phyloP scores from a whole-genome alignment of 768 basidiomycete genomes.

The Hypsizygus marmoreus region DNA sequence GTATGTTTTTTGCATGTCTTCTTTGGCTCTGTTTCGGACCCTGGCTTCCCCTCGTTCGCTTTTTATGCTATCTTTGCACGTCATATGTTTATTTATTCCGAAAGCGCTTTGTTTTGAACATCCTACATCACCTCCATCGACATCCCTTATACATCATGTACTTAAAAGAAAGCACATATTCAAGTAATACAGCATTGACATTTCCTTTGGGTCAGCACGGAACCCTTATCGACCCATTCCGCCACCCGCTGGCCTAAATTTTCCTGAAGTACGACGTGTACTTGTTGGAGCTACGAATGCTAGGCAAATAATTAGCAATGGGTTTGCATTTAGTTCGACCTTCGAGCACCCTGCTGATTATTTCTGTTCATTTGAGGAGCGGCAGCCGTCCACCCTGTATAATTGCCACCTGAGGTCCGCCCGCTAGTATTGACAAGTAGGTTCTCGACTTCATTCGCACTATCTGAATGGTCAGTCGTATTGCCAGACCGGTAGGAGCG shows the following conservation, averaged over 20 bases:
- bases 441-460: constrained; percentile 73
- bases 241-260: constrained; percentile 19
- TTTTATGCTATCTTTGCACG: constrained; percentile 11
- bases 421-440: constrained; percentile 41
- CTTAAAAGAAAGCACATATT: constrained; percentile 6
- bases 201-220: no score
- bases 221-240: constrained; percentile 16
- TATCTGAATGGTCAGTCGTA: constrained; percentile 62
- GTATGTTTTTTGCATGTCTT: constrained; percentile 9
- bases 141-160: constrained; percentile 11
- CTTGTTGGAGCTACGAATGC: constrained; percentile 7
- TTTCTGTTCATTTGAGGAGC: constrained; percentile 22
- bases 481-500: constrained; percentile 45
- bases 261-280: constrained; percentile 15
- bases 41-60: not conserved
- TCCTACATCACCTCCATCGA: not conserved
- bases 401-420: constrained; percentile 20
- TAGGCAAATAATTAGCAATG: not conserved
- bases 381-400: constrained; percentile 39
- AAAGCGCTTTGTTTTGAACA: constrained; percentile 1
- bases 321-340: not conserved
- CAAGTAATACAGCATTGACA: not conserved
- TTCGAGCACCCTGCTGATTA: constrained; percentile 20
- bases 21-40: not conserved
- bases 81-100: constrained; percentile 5